Base-by-base conservation (phyloP, 1,139 yeast genomes). In the Candida sojae region DNA sequence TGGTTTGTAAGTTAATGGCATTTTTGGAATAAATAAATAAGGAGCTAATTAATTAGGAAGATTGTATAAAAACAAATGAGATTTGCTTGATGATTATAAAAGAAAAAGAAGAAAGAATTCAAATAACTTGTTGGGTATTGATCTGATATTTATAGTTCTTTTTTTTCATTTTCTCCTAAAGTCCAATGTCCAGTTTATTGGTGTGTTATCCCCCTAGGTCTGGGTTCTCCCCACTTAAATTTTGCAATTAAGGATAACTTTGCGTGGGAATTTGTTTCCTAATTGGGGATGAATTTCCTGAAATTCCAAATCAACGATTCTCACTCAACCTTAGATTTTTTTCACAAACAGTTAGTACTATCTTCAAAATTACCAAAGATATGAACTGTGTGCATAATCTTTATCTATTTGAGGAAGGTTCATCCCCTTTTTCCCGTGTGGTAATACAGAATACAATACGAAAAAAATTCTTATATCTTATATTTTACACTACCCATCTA, bases 1-100 rank as follows among this genome's bases (percentile, higher is more conserved):
- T 65, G 86, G 79, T 57, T 73, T 74, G 68, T 79, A 77, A 64
- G 63, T 62, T 79, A 83, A 75, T 66, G 88, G 54, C 52, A 51
- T 51, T 13, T 39, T 44, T 9, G 25, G 29, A 26, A 26, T 26
- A 26, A 8, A 26, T 26, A 6, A 6, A 8, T 26, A 26, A 8
- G 29, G 6, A 26, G 6, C 9, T 26, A 26, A 26, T 26, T 2
- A 4, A 26, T 26, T 8, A 26, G 29, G 6, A 13, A 13, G n/a
- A 11, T 34, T 13, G n/a, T 34, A 21, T 13, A 11, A 36, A 25
- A 23, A 25, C 26, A 21, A 36, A 9, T 36, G 39, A 36, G 8
- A 12, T 36, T 17, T 17, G 39, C 12, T 23, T 32, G 39, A 25
- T 42, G 31, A 33, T 17, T 17, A 13, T 8, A 17, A n/a, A 12